Percentiles rank a stretch among this genome's conserved stretches.
phyloP scores from a whole-genome alignment of 805 yeast genomes.

The Debaryomyces hansenii region DNA sequence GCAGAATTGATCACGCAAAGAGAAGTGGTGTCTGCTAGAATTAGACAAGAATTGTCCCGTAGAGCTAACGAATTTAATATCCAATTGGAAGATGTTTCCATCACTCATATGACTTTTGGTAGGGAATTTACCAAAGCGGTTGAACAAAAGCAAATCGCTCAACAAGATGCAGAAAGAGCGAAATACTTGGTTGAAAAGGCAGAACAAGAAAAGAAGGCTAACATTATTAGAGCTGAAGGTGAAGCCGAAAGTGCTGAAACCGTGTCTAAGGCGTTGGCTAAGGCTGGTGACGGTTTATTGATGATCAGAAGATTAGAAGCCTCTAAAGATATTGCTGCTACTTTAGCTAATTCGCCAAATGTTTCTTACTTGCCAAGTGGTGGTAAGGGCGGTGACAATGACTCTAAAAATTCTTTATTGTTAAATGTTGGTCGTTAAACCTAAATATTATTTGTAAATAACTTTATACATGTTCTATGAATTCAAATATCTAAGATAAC shows the following conservation, averaged over 20 bases:
- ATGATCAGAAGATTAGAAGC: constrained; percentile 96
- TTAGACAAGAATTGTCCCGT: constrained; percentile 78
- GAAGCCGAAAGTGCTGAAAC: constrained; percentile 98
- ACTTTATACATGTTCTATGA: neutral
- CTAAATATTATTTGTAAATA: constrained; percentile 1
- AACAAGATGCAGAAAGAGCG: constrained; percentile 98
- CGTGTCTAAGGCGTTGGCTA: constrained; percentile 86
- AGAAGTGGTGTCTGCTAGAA: constrained; percentile 87
- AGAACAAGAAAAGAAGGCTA: constrained; percentile 94
- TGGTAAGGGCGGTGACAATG: constrained; percentile 29
- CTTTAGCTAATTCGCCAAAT: constrained; percentile 79
- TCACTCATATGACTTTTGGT: constrained; percentile 97
- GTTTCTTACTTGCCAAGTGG: constrained; percentile 83
- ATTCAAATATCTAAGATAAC: constrained; percentile 25
- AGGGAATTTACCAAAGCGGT: constrained; percentile 96
- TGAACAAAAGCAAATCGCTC: constrained; percentile 98
- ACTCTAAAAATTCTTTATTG: constrained; percentile 54
- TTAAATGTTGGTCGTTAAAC: constrained; percentile 67
- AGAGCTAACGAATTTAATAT: constrained; percentile 90
- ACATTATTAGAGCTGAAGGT: constrained; percentile 96
- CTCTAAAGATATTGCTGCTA: constrained; percentile 89
- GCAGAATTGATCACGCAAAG: constrained; percentile 97
- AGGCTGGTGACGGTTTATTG: constrained; percentile 94
- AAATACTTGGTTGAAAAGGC: constrained; percentile 91
- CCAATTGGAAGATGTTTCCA: constrained; percentile 92